Evolutionary conservation across 2,329 filamentous ascomycete genomes (phyloP).

Genomic region (Colletotrichum sp.): DNA sequence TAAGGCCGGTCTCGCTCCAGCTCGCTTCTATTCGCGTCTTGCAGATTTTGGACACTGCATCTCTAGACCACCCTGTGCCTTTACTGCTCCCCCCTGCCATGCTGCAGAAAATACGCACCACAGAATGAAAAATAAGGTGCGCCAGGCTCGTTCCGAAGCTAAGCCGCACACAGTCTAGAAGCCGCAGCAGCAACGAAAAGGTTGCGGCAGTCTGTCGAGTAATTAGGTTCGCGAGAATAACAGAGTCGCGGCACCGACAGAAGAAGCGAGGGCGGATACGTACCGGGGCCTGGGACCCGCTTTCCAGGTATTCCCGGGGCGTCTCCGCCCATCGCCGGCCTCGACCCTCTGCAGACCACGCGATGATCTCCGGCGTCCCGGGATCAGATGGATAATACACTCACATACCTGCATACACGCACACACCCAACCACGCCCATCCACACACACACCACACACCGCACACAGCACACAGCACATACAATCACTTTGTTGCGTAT

Average conservation of each 20-base stretch:
- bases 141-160: neutral
- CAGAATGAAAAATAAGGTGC: neutral
- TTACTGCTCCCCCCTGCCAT: neutral
- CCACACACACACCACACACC: neutral
- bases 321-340: constrained; percentile 7
- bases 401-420: neutral
- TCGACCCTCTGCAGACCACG: neutral
- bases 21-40: neutral
- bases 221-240: neutral
- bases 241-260: neutral
- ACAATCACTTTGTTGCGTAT: too few species aligned
- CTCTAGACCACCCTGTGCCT: neutral
- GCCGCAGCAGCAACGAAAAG: neutral
- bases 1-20: neutral
- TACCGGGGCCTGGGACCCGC: neutral
- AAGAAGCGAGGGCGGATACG: neutral
- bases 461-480: neutral
- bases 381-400: neutral
- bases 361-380: constrained; percentile 11
- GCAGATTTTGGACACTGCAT: neutral
- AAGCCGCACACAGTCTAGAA: neutral
- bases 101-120: neutral
- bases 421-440: neutral
- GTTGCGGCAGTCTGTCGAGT: neutral
- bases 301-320: constrained; percentile 1